Evolutionary conservation across 2,329 filamentous ascomycete species (phyloP).

Genomic region (Camillea tinctor): DNA sequence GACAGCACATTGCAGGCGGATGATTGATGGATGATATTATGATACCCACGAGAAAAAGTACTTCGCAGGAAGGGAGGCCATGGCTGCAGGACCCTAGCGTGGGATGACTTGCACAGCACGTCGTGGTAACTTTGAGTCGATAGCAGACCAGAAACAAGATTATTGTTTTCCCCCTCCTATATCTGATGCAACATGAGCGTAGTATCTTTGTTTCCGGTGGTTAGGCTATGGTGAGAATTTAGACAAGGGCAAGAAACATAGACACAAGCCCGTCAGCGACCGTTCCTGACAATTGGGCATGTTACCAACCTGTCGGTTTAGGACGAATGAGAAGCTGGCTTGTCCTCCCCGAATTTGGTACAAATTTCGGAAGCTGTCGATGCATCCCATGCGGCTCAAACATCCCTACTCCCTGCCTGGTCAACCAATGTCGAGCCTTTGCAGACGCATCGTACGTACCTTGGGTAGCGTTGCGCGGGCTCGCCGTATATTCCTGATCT

Average conservation of each 20-base stretch:
- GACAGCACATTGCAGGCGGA: too few species aligned
- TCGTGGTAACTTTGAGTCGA: conserved; percentile 8
- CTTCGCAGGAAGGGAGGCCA: neutral
- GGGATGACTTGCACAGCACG: conserved; percentile 3
- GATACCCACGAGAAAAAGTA: conserved; percentile 20
- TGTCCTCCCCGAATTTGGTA: neutral
- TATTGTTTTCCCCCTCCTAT: neutral
- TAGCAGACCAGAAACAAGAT: conserved; percentile 10
- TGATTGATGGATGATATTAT: conserved; percentile 7
- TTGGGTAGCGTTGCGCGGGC: conserved; percentile 13
- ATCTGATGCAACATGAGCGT: neutral
- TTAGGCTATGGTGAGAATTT: neutral
- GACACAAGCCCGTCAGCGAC: neutral
- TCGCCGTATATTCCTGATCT: conserved; percentile 3
- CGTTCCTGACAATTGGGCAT: neutral
- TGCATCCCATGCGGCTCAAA: neutral
- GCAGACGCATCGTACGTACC: neutral
- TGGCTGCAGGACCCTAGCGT: too few species aligned
- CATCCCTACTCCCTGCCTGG: neutral
- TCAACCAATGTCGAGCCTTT: too few species aligned
- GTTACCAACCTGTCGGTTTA: neutral
- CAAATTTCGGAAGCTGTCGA: neutral
- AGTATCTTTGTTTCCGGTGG: neutral
- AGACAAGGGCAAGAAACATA: neutral
- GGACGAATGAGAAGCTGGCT: neutral